Evolutionary conservation across 768 basidiomycete genomes (phyloP), one percentile per base, ranked within the genome.

Genomic region (Suillus occidentalis): DNA sequence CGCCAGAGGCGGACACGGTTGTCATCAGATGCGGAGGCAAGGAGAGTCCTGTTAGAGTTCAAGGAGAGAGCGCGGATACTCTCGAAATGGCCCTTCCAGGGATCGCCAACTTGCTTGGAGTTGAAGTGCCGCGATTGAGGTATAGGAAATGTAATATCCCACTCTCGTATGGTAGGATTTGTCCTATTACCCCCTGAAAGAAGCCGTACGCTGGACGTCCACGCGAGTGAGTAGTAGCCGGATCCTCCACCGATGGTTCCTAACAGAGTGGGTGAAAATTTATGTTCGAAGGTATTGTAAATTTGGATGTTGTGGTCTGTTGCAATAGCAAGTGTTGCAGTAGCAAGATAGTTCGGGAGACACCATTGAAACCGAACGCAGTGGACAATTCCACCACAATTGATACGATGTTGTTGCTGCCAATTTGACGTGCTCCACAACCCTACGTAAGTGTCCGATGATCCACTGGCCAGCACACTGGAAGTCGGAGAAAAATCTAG

Each of bases 11-110:
- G 73, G 3, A 72, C 73, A 25, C 71, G 69, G 2, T 70, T 73
- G 25, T 76, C 76, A 14, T 68, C 71, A 52, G 76, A 76, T 2
- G 69, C 75, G 1, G 76, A 76, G 0, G 70, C 75, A 47, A 76
- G 72, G 28, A 68, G 66, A 12, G 50, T 67, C 3, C 75, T 16
- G 16, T 16, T 42, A 14, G 42, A 42, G 7, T 43, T 43, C 6
- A 43, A 6, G 18, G 43, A 45, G 8, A 45, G 20, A 8, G 43
- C 43, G 6, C 2, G 43, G 18, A 45, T 45, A 45, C 6, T 45
- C 43, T 45, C 18, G 20, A 45, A 45, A 45, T 45, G 43, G 43
- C 43, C 43, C 20, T 45, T 45, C 43, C 18, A 45, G 43, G 43
- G 43, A 20, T 45, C 43, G 7, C 43, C 43, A 18, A 20, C 20